Evolutionary conservation across 2,329 filamentous ascomycete genomes (phyloP), one percentile per base, ranked within the genome.

Genomic region (Clarireedia sp.): DNA sequence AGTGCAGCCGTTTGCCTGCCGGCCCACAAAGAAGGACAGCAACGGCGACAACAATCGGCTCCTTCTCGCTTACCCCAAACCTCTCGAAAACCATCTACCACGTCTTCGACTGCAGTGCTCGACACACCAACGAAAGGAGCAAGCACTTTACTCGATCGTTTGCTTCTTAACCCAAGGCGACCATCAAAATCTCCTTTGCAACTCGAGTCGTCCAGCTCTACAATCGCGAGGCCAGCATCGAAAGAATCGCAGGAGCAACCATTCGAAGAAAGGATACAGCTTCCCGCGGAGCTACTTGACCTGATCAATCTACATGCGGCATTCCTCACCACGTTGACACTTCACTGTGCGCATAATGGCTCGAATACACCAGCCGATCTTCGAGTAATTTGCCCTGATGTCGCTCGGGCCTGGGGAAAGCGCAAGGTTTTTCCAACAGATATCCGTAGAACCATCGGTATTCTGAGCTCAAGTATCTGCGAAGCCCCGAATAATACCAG

Each of bases 401-500:
- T 89, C 41, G 80, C 85, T 12, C 78, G 82, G 60, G 74, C 84
- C 38, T 91, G 87, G 87, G 85, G 86, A 57, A 89, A 87, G 71
- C 78, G 86, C 33, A 76, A 77, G 55, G 85, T 90, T 16, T 79
- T 76, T 0, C 71, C 79, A 0, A 79, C 82, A 41, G 87, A 91
- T 63, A 73, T 90, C 48, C 81, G 82, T 59, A 76, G 80, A 58
- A 80, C 85, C 59, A 70, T 91, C 21, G 86, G 84, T 48, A 71
- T 90, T n/a, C 76, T 85, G 63, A 70, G 69, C 57, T 49, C 50
- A 7, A 51, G 53, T 37, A 57, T 60, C 17, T 29, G 38, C 16
- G 51, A 57, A 33, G 72, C 74, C 46, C 69, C 72, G 3, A 72
- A 70, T 53, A 71, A 71, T 63, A 64, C 69, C 12, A 57, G 59